Conservation (phyloP, 2,329 filamentous ascomycete genomes). For the Fonsecaea erecta region DNA sequence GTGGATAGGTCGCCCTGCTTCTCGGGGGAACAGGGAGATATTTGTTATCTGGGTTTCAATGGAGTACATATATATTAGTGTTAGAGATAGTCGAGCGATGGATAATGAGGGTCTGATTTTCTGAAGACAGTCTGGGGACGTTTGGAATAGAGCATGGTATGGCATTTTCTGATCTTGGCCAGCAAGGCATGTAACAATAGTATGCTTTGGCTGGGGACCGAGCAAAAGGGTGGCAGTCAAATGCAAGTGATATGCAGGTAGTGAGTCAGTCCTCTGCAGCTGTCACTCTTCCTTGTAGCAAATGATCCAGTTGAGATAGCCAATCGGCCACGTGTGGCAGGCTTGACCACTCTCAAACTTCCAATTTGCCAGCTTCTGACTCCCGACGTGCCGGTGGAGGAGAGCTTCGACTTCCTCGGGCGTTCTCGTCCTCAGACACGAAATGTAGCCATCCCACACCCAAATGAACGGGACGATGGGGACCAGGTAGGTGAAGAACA, state of each 20-base stretch:
- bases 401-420: conserved; percentile 67
- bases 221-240: too few relatives aligned
- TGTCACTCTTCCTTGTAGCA: conserved; percentile 34
- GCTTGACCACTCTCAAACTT: conserved; percentile 37
- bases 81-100: too few relatives aligned
- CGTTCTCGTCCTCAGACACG: conserved; percentile 68
- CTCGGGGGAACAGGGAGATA: too few relatives aligned
- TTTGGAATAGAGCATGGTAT: background rate
- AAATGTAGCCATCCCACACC: conserved; percentile 71
- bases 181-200: background rate
- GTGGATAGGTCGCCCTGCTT: too few relatives aligned
- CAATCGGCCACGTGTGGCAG: conserved; percentile 37
- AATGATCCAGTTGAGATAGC: conserved; percentile 37
- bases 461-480: conserved; percentile 71
- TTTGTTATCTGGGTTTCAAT: background rate
- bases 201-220: background rate
- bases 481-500: conserved; percentile 69
- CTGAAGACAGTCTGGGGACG: background rate
- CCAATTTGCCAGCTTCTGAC: conserved; percentile 35
- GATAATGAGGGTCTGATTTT: background rate
- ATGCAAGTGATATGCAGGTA: background rate
- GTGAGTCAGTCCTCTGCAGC: too few relatives aligned
- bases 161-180: background rate
- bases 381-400: conserved; percentile 47
- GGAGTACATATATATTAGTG: too few relatives aligned